A percentile compares a stretch with the other conserved stretches of the same genome.
Evolutionary conservation across 768 basidiomycete species (phyloP).

Genomic region (Scleroderma bovista): DNA sequence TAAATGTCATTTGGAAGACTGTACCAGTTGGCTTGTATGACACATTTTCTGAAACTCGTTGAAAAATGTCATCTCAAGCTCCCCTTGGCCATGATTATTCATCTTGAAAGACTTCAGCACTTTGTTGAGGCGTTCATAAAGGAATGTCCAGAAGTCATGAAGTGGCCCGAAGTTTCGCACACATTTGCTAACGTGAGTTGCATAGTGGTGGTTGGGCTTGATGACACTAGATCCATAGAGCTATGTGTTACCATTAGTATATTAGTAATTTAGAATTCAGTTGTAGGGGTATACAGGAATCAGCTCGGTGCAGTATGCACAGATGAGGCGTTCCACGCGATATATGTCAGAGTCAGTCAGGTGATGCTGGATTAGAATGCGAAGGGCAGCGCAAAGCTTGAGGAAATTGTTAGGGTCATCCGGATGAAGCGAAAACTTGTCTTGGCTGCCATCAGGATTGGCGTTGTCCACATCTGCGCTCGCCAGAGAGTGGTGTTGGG

Average conservation of each 20-base stretch:
- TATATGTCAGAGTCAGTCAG: not conserved
- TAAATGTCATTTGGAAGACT: not conserved
- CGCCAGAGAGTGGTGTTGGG: too few species aligned
- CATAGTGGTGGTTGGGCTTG: not conserved
- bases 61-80: constrained; percentile 22
- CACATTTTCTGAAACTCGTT: constrained; percentile 47
- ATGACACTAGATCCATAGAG: not conserved
- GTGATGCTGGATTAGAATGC: not conserved
- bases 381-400: not conserved
- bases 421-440: too few species aligned
- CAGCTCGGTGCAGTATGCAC: not conserved
- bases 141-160: too few species aligned
- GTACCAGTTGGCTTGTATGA: constrained; percentile 68
- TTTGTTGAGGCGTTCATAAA: too few species aligned
- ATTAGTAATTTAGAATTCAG: not conserved
- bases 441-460: too few species aligned
- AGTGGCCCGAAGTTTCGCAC: too few species aligned
- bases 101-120: constrained; percentile 24
- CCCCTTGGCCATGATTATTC: constrained; percentile 26
- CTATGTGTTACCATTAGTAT: not conserved
- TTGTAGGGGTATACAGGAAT: not conserved
- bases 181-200: too few species aligned
- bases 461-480: too few species aligned
- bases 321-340: not conserved
- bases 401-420: too few species aligned